Evolutionary conservation across 2,329 filamentous ascomycete species (phyloP).

Genomic region (Colletotrichum noveboracense): DNA sequence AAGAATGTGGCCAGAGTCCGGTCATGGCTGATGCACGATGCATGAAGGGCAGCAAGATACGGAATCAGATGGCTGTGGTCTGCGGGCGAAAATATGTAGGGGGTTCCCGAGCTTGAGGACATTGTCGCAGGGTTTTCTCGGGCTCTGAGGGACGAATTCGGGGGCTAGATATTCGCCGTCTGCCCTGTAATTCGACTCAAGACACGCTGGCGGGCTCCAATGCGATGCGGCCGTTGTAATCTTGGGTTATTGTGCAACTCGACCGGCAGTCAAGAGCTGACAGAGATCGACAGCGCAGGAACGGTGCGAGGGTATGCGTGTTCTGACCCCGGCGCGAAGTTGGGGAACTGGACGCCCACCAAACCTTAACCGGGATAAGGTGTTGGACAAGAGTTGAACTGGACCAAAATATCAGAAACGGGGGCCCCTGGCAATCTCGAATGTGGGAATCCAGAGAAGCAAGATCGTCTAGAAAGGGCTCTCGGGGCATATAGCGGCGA

Average conservation of each 20-base stretch:
- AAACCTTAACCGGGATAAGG: not conserved
- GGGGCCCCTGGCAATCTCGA: not conserved
- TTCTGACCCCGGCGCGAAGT: not conserved
- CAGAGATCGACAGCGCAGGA: not conserved
- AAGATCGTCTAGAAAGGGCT: not conserved
- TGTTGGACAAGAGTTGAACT: not conserved
- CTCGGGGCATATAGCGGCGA: not conserved
- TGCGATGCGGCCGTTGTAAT: not conserved
- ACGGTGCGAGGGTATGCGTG: not conserved
- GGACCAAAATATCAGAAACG: not conserved
- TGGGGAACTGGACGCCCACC: not conserved
- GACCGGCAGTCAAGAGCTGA: not conserved
- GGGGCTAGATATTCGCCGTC: not conserved
- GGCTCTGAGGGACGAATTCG: not conserved
- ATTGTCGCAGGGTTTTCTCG: not conserved
- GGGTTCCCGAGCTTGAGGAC: slow-evolving; percentile 15
- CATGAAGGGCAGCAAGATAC: slow-evolving; percentile 63
- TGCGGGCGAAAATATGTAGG: slow-evolving; percentile 45
- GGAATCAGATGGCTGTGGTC: slow-evolving; percentile 57
- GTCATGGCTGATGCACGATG: slow-evolving; percentile 63
- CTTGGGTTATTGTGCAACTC: not conserved
- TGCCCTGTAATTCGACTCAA: not conserved
- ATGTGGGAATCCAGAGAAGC: not conserved
- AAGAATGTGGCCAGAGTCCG: slow-evolving; percentile 63
- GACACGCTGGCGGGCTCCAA: not conserved